These are phyloP conservation scores for Scedosporium dehoogii DNA, from an alignment of 2,329 filamentous ascomycete species.

Conservation along the genomic window DNA sequence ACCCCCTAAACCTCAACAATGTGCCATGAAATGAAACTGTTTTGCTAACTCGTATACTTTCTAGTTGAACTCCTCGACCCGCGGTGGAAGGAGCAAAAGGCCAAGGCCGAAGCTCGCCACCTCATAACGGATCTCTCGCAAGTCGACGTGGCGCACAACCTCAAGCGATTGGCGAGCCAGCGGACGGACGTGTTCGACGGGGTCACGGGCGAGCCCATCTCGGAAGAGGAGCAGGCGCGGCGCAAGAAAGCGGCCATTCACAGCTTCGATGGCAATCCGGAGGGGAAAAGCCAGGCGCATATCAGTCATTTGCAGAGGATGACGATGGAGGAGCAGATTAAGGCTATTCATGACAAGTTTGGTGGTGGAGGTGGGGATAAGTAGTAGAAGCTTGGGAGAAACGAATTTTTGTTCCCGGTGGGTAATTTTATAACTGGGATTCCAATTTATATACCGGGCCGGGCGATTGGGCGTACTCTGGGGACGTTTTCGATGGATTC, in stretches of 20 bases:
- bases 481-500: no score
- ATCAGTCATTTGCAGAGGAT: constrained; percentile 53
- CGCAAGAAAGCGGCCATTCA: constrained; percentile 61
- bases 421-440: no score
- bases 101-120: constrained; percentile 75
- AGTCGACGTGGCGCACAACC: constrained; percentile 80
- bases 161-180: constrained; percentile 89
- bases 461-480: no score
- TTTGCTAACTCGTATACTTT: neutral
- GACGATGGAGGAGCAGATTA: constrained; percentile 81
- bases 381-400: no score
- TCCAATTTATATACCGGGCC: no score
- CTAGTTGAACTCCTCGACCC: constrained; percentile 84
- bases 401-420: no score
- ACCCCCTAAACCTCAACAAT: no score
- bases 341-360: constrained; percentile 49
- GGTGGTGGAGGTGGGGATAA: constrained; percentile 6
- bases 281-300: constrained; percentile 43
- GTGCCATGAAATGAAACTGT: neutral
- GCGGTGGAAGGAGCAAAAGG: constrained; percentile 90
- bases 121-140: constrained; percentile 80
- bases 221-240: constrained; percentile 63
- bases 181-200: constrained; percentile 79
- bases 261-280: constrained; percentile 58
- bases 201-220: constrained; percentile 55